Evolutionary conservation across 345 rosid genomes (phyloP).

Genomic region (Sonneratia alba): DNA sequence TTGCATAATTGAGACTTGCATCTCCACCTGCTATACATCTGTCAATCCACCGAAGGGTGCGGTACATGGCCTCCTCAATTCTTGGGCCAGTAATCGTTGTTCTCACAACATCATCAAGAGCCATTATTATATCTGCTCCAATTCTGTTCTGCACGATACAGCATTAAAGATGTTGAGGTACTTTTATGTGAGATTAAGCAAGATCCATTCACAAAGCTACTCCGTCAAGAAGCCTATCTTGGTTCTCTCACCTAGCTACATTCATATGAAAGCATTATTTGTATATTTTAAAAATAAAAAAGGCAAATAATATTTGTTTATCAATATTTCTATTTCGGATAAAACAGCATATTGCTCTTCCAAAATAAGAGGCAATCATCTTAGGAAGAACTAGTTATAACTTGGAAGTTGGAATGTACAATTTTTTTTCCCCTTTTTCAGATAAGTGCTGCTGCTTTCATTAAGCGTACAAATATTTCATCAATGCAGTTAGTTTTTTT

Average conservation of each 20-base stretch:
- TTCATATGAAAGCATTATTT: background rate
- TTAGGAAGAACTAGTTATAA: background rate
- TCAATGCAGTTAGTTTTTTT: background rate
- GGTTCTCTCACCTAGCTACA: background rate
- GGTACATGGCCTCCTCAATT: slow-evolving; percentile 77
- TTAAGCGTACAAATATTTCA: background rate
- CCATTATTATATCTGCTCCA: slow-evolving; percentile 88
- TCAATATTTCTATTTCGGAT: background rate
- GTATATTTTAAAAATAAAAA: background rate
- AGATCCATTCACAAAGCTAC: background rate
- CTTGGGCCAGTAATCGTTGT: slow-evolving; percentile 78
- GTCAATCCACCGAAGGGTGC: slow-evolving; percentile 83
- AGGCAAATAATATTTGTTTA: background rate
- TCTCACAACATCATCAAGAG: slow-evolving; percentile 78
- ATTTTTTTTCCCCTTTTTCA: too few species aligned
- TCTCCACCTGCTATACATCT: slow-evolving; percentile 55
- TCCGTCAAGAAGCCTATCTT: background rate
- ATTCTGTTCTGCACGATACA: slow-evolving; percentile 50
- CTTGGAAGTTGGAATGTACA: background rate
- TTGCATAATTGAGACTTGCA: background rate
- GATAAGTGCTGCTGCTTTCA: too few species aligned
- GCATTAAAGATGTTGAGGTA: background rate
- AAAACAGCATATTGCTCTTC: background rate
- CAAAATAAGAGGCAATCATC: background rate
- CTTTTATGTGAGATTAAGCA: background rate